Evolutionary conservation across 1,284 basidiomycete species (phyloP), one percentile per base, ranked within the genome.

Genomic region (Microbotryum violaceum): DNA sequence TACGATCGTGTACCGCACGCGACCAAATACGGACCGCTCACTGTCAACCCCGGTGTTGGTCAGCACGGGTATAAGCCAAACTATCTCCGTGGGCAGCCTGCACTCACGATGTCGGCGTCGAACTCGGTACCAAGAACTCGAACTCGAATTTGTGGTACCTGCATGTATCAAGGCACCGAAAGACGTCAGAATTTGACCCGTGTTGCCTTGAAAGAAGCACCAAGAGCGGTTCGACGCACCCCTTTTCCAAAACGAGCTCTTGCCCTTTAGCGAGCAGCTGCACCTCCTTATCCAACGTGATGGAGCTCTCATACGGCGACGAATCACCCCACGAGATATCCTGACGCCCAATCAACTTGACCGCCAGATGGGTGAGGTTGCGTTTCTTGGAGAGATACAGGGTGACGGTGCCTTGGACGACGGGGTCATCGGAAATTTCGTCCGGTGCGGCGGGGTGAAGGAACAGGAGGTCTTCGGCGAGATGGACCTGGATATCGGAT

Each of bases 11-110:
- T 69, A 66, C 14, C 65, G 48, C 6, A 67, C 61, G 9, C 65
- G 49, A 3, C 68, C 68, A n/a, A 61, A 65, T 16, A 61, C 59
- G 27, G 65, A 69, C 1, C 68, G 58, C 52, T 69, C 68, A 54
- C 63, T 67, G 27, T 6, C 27, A 1, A 42, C 37, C 3, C 1
- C 37, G 16, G 12, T 42, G 14, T 8, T 14, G 37, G 37, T 42
- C 37, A 42, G 16, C 37, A 42, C 6, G 4, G 37, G 12, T 16
- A 16, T 10, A 18, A 42, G 37, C 1, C 10, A 42, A 18, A 3
- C 12, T 6, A 6, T 42, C 37, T 42, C 16, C 37, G 12, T 2
- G 54, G 18, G 6, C 51, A n/a, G 14, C 25, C n/a, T 25, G 51
- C 31, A 31, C 51, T 53, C 25, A 53, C n/a, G 31, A 53, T 31